phyloP scores from a whole-genome alignment of 202 grass and related monocot species.

The Dendrocalamus latiflorus region DNA sequence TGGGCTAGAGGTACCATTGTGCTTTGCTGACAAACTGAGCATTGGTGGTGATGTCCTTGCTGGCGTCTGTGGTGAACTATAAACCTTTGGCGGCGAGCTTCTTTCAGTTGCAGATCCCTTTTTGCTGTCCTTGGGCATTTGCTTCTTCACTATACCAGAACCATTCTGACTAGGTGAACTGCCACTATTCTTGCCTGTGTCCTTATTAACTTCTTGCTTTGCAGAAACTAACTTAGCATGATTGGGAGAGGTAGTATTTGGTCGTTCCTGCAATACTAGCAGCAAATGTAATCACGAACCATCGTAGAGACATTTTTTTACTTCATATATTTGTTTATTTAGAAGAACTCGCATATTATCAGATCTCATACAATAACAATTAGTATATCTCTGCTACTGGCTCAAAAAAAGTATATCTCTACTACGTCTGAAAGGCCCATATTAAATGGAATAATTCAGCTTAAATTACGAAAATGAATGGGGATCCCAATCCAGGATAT shows the following conservation, averaged over 20 bases:
- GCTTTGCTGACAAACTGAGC: slow-evolving; percentile 27
- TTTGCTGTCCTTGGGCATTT: slow-evolving; percentile 41
- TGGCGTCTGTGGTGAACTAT: slow-evolving; percentile 27
- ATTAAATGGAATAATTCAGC: no score
- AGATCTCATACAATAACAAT: background rate
- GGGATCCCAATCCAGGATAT: background rate
- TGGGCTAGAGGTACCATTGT: slow-evolving; percentile 29
- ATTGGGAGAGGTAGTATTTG: no score
- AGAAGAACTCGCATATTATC: no score
- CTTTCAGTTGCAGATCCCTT: slow-evolving; percentile 20
- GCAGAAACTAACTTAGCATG: no score
- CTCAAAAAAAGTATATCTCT: background rate
- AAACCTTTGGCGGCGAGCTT: slow-evolving; percentile 31
- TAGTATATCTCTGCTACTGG: background rate
- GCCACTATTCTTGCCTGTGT: no score
- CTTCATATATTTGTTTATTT: no score
- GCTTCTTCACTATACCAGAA: slow-evolving; percentile 36
- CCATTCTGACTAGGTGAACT: no score
- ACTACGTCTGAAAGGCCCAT: slow-evolving; percentile 8
- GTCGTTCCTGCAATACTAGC: no score
- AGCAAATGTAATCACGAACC: no score
- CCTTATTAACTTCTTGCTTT: no score
- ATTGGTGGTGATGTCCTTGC: slow-evolving; percentile 28
- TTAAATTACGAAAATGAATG: background rate
- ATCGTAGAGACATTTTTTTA: no score